phyloP scores from a whole-genome alignment of 2,329 filamentous ascomycete species.

The Claviceps quebecensis region DNA sequence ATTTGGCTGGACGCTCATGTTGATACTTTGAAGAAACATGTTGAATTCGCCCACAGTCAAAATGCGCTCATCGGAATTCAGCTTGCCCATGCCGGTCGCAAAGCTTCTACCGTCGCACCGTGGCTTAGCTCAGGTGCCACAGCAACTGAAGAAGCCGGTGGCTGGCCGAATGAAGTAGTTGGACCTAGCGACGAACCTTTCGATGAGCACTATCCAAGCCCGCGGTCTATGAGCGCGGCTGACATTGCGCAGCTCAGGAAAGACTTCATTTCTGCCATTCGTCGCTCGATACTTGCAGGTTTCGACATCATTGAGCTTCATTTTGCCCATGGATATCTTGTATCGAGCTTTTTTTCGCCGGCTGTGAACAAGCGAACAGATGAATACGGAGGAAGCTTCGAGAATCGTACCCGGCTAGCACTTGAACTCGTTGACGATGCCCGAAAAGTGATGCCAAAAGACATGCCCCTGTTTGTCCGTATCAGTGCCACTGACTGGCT shows the following conservation, averaged over 20 bases:
- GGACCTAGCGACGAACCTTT: conserved; percentile 42
- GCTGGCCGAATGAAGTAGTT: conserved; percentile 44
- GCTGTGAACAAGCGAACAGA: conserved; percentile 34
- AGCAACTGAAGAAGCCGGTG: conserved; percentile 36
- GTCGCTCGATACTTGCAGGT: conserved; percentile 45
- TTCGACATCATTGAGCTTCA: conserved; percentile 25
- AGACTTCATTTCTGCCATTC: conserved; percentile 38
- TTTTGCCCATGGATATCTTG: conserved; percentile 42
- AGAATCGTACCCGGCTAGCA: conserved; percentile 38
- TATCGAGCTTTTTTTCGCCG: conserved; percentile 42
- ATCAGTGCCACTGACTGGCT: conserved; percentile 67
- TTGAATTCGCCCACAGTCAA: conserved; percentile 70
- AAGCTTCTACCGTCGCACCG: conserved; percentile 45
- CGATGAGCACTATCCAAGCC: conserved; percentile 37
- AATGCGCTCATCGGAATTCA: conserved; percentile 65
- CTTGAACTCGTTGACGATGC: conserved; percentile 43
- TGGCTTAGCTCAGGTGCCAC: conserved; percentile 44
- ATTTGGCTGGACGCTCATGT: conserved; percentile 80
- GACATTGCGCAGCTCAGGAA: conserved; percentile 50
- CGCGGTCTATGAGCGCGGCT: conserved; percentile 45
- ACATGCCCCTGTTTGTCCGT: conserved; percentile 58
- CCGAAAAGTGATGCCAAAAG: conserved; percentile 46
- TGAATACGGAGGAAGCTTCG: conserved; percentile 33
- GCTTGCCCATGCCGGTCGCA: conserved; percentile 66
- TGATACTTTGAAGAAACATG: conserved; percentile 51